A percentile compares a stretch with the other conserved stretches of the same genome.
phyloP scores from a whole-genome alignment of 2,329 filamentous ascomycete species.

The Exophiala sp. region DNA sequence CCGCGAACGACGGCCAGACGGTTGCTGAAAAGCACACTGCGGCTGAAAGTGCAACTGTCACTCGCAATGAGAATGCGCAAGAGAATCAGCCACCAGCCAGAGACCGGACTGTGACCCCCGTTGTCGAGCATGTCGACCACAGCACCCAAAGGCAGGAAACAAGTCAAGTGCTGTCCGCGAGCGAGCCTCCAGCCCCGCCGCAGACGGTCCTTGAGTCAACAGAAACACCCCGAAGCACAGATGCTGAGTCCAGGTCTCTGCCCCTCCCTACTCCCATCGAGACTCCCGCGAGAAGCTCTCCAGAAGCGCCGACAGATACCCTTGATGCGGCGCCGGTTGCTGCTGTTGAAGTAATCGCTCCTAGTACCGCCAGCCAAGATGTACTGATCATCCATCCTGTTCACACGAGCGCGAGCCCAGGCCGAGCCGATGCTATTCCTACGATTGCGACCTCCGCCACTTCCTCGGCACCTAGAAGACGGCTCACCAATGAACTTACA shows the following conservation, averaged over 20 bases:
- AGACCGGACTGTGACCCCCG: constrained; percentile 13
- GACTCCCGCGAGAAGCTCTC: constrained; percentile 1
- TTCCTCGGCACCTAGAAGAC: constrained; percentile 4
- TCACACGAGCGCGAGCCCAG: not conserved
- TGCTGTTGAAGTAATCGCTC: constrained; percentile 10
- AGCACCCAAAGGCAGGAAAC: not conserved
- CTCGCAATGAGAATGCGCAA: too few relatives aligned
- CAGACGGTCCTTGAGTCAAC: constrained; percentile 7
- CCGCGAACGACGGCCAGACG: not conserved
- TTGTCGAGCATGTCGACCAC: constrained; percentile 8
- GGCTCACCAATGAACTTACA: constrained; percentile 11
- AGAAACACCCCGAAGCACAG: constrained; percentile 10
- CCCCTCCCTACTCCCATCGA: constrained; percentile 9
- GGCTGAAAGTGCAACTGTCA: not conserved
- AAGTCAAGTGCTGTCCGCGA: not conserved
- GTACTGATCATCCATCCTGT: constrained; percentile 11
- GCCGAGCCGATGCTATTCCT: constrained; percentile 10
- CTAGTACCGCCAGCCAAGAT: constrained; percentile 4
- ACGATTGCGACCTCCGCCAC: constrained; percentile 9
- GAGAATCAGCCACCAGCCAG: too few relatives aligned
- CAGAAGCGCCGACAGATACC: not conserved
- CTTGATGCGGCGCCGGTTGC: not conserved
- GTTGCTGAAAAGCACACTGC: not conserved
- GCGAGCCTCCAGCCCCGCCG: not conserved
- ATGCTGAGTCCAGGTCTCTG: constrained; percentile 6